These are phyloP conservation scores for Exophiala spinifera DNA, from an alignment of 2,329 filamentous ascomycete species.

Conservation along the genomic window DNA sequence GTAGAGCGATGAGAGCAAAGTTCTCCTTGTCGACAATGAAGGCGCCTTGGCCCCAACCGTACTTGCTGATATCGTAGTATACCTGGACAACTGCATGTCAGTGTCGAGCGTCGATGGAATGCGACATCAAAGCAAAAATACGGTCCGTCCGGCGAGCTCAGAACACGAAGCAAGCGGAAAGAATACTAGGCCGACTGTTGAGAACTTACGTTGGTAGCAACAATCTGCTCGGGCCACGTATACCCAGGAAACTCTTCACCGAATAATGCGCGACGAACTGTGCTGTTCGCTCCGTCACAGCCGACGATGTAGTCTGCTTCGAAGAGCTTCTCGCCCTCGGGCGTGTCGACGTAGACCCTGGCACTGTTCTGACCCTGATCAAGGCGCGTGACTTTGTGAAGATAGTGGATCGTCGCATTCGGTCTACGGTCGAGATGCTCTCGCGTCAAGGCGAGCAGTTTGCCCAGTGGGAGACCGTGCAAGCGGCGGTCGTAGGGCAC, in stretches of 20 bases:
- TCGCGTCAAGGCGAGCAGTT: neutral
- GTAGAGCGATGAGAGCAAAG: constrained; percentile 60
- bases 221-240: constrained; percentile 26
- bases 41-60: constrained; percentile 44
- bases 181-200: neutral
- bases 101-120: too few relatives aligned
- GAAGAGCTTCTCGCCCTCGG: constrained; percentile 11
- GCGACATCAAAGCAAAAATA: too few relatives aligned
- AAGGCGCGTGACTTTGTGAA: constrained; percentile 35
- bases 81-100: constrained; percentile 47
- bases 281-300: constrained; percentile 36
- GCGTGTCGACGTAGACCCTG: constrained; percentile 17
- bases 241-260: constrained; percentile 20
- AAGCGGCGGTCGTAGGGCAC: constrained; percentile 1
- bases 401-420: neutral
- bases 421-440: neutral
- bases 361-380: constrained; percentile 22
- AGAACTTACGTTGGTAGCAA: constrained; percentile 26
- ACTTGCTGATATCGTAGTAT: constrained; percentile 60
- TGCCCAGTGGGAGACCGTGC: neutral
- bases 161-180: constrained; percentile 56
- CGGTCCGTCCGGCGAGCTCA: too few relatives aligned
- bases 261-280: constrained; percentile 14
- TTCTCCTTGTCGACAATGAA: constrained; percentile 61
- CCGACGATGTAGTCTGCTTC: constrained; percentile 41